These are phyloP conservation scores for Liquidambar formosana DNA, from an alignment of 164 flowering plant genomes.

Conservation along the genomic window DNA sequence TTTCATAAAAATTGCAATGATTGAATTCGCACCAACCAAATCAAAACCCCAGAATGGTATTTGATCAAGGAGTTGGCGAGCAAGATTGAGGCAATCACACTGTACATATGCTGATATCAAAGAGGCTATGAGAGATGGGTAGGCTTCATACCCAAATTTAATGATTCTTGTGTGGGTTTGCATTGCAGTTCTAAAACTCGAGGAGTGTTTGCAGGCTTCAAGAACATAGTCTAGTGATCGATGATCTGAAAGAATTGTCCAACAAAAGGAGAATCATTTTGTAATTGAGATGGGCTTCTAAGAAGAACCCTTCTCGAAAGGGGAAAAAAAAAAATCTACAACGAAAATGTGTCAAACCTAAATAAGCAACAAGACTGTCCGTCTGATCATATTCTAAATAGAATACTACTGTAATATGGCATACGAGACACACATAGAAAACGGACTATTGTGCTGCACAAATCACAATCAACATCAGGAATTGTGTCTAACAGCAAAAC, in stretches of 20 bases:
- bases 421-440: no score
- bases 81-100: slow-evolving; percentile 21
- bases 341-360: no score
- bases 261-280: not conserved
- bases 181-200: slow-evolving; percentile 14
- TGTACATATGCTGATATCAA: slow-evolving; percentile 38
- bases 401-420: no score
- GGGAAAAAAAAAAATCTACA: no score
- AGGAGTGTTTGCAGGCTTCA: slow-evolving; percentile 17
- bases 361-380: no score
- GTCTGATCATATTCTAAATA: no score
- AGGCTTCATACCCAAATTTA: slow-evolving; percentile 43
- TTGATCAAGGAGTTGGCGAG: slow-evolving; percentile 37
- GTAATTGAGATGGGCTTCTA: not conserved
- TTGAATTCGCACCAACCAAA: slow-evolving; percentile 33
- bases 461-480: no score
- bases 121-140: slow-evolving; percentile 38
- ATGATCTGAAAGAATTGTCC: slow-evolving; percentile 12
- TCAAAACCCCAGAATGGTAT: slow-evolving; percentile 22
- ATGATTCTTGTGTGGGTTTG: slow-evolving; percentile 36
- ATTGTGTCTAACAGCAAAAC: no score
- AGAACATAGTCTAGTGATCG: slow-evolving; percentile 14
- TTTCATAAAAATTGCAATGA: slow-evolving; percentile 41
- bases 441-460: no score
- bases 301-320: not conserved